Percentiles rank a stretch among this genome's conserved stretches.
Evolutionary conservation across 2,329 filamentous ascomycete genomes (phyloP).

Genomic region (Aureobasidium leucospermi): DNA sequence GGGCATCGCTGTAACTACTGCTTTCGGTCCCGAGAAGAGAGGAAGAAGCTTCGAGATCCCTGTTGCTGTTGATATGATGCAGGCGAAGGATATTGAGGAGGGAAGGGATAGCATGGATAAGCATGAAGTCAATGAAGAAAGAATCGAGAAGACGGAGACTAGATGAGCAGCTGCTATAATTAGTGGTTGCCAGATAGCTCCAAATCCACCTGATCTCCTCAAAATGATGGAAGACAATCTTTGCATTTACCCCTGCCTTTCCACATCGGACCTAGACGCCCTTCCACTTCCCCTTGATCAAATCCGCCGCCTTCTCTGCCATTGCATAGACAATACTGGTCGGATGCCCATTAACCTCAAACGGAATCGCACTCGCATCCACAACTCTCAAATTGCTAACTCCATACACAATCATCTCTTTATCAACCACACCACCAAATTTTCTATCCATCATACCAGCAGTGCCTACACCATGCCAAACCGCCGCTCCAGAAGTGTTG

Average conservation of each 20-base stretch:
- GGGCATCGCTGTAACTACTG: slow-evolving; percentile 60
- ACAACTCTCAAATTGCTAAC: slow-evolving; percentile 24
- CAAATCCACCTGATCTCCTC: too few species aligned
- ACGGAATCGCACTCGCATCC: slow-evolving; percentile 27
- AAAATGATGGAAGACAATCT: too few species aligned
- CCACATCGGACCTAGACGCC: too few species aligned
- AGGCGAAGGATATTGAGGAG: slow-evolving; percentile 17
- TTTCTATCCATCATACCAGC: slow-evolving; percentile 18
- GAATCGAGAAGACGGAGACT: not conserved
- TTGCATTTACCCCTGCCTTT: too few species aligned
- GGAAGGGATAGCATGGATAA: slow-evolving; percentile 10
- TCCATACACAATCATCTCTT: slow-evolving; percentile 24
- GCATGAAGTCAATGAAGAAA: not conserved
- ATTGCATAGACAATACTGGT: slow-evolving; percentile 20
- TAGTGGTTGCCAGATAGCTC: too few species aligned
- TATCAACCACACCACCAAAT: slow-evolving; percentile 24
- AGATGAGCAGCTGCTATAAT: not conserved
- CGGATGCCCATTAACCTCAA: slow-evolving; percentile 18
- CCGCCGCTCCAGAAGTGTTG: not conserved
- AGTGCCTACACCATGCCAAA: not conserved
- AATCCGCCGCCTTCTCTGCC: slow-evolving; percentile 17
- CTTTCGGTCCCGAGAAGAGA: slow-evolving; percentile 66
- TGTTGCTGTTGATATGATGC: slow-evolving; percentile 28
- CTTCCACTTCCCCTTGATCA: too few species aligned
- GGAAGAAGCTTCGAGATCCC: slow-evolving; percentile 62